Evolutionary conservation across 2,329 filamentous ascomycete species (phyloP).

Genomic region (Fusarium staphyleae): DNA sequence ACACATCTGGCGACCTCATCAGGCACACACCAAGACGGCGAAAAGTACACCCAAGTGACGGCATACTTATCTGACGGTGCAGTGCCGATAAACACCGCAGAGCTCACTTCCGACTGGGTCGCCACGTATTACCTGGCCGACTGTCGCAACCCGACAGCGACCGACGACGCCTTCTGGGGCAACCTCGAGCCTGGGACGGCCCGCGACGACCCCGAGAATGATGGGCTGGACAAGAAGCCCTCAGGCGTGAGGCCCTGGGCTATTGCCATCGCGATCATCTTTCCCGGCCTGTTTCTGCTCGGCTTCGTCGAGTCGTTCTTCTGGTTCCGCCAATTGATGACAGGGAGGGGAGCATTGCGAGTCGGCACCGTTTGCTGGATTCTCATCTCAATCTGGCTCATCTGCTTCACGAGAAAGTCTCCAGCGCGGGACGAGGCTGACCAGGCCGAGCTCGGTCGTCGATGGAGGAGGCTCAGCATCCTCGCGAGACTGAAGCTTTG

Average conservation of each 20-base stretch:
- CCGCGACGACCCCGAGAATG: not conserved
- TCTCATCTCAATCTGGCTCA: conserved; percentile 26
- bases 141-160: conserved; percentile 29
- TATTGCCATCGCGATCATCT: conserved; percentile 38
- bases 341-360: conserved; percentile 40
- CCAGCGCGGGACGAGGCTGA: conserved; percentile 17
- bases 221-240: not conserved
- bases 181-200: conserved; percentile 18
- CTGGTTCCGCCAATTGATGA: conserved; percentile 46
- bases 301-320: conserved; percentile 44
- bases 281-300: conserved; percentile 42
- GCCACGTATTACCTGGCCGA: conserved; percentile 28
- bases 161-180: no score
- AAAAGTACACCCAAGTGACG: conserved; percentile 22
- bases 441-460: conserved; percentile 13
- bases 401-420: no score
- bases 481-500: conserved; percentile 23
- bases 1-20: conserved; percentile 6
- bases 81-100: conserved; percentile 14
- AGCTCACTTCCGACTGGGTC: conserved; percentile 11
- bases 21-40: conserved; percentile 4
- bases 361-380: conserved; percentile 45
- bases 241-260: conserved; percentile 22
- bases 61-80: conserved; percentile 17
- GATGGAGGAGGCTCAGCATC: conserved; percentile 17